A percentile compares a stretch with the other conserved stretches of the same genome.
phyloP scores from a whole-genome alignment of 2,329 filamentous ascomycete species.

The Sporothrix brunneoviolacea region DNA sequence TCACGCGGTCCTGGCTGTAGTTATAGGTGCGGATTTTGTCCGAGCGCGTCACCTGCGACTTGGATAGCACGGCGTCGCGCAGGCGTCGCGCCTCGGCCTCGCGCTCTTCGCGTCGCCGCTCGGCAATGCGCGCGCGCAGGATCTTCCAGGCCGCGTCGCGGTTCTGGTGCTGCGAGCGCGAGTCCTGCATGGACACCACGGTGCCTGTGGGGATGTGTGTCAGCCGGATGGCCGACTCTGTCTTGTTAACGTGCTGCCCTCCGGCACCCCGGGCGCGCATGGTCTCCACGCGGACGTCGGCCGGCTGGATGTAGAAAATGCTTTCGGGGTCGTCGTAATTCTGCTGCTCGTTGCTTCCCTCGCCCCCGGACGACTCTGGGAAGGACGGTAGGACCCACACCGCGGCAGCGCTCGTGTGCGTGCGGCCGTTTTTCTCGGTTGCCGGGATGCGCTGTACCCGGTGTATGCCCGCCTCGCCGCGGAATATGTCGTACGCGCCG shows the following conservation, averaged over 20 bases:
- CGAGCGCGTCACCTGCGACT: conserved; percentile 76
- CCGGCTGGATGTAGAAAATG: conserved; percentile 82
- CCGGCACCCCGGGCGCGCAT: conserved; percentile 91
- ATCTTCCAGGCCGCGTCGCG: conserved; percentile 81
- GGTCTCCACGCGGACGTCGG: conserved; percentile 76
- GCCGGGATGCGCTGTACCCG: conserved; percentile 88
- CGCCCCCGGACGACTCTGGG: conserved; percentile 22
- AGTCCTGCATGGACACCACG: conserved; percentile 87
- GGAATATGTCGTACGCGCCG: conserved; percentile 74
- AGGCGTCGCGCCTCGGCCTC: conserved; percentile 73
- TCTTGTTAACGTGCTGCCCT: conserved; percentile 97
- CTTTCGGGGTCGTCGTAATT: conserved; percentile 80
- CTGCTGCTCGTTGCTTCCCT: conserved; percentile 27
- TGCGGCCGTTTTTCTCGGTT: conserved; percentile 84
- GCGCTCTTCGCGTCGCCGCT: conserved; percentile 69
- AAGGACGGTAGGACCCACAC: conserved; percentile 89
- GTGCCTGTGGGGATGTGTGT: conserved; percentile 85
- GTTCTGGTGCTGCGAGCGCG: conserved; percentile 83
- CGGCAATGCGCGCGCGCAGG: conserved; percentile 73
- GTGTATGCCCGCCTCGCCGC: conserved; percentile 89
- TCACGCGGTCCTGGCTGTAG: conserved; percentile 66
- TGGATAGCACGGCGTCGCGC: conserved; percentile 70
- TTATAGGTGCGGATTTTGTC: conserved; percentile 97
- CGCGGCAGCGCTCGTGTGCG: conserved; percentile 86
- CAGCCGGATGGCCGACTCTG: conserved; percentile 87